Base-by-base conservation (phyloP, 2,329 filamentous ascomycete genomes). In the Beauveria sp. region DNA sequence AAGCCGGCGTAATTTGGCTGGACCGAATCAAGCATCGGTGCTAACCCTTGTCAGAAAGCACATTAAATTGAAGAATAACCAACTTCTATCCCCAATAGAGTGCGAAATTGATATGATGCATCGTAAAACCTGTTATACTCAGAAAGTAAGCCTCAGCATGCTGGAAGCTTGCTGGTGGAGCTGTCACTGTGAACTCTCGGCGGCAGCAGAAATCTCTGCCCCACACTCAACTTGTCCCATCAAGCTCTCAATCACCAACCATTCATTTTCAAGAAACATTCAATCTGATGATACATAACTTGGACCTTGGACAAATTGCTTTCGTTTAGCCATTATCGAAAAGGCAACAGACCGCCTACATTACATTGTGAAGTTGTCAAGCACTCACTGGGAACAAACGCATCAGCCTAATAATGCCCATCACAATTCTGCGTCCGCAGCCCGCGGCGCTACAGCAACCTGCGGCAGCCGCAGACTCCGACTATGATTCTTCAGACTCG, bases 381-480 rank as follows among this genome's bases (percentile, higher is more conserved):
- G 9, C 20, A 10, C 45, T 43, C 55, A 26, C 26, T 10, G 9
- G 3, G 38, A 34, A 26, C 38, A 22, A 51, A 51, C 45, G 22
- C 46, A 26, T 51, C n/a, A 51, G 5, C 46, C 22, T 12, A 38
- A 60, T 24, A 56, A 80, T 80, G 79, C 77, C 79, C 68, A 80
- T 80, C 72, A 79, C 77, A 67, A 80, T 80, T 64, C 73, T 77
- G 61, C 75, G 73, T 56, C 79, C 78, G 34, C 71, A 72, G 65
- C 71, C 74, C 53, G 70, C 68, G 34, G 65, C 71, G 31, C 68
- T 67, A 60, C 64, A 57, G 50, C 68, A 66, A 46, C 52, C 67
- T 56, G 51, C 65, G 55, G 62, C 66, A 58, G 64, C 63, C 66
- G 48, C 64, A 62, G 38, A 62, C 66, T 61, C 63, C 12, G 70